Evolutionary conservation across 2,329 filamentous ascomycete species (phyloP).

Genomic region (Botrytis fragariae): DNA sequence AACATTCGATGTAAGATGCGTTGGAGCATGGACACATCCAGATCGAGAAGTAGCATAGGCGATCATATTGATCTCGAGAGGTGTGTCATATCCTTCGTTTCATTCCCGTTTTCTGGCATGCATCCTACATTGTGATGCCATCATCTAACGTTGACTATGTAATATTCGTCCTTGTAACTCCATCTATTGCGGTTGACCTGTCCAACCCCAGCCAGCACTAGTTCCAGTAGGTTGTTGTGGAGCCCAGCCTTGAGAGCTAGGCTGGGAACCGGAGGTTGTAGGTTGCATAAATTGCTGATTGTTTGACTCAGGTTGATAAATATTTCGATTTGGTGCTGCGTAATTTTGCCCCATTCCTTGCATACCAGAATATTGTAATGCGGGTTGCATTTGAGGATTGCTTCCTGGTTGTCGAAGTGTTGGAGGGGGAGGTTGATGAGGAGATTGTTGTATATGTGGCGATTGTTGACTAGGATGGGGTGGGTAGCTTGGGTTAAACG

Average conservation of each 20-base stretch:
- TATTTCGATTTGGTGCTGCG: constrained; percentile 50
- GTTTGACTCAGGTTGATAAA: constrained; percentile 62
- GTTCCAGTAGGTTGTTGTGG: constrained; percentile 35
- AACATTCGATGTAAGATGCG: background rate
- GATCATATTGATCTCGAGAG: background rate
- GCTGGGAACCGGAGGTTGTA: constrained; percentile 43
- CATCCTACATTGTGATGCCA: constrained; percentile 24
- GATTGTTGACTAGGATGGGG: constrained; percentile 20
- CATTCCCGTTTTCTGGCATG: background rate
- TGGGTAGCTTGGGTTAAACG: constrained; percentile 16
- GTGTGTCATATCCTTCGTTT: no score
- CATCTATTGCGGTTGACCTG: constrained; percentile 33
- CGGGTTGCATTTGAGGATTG: constrained; percentile 55
- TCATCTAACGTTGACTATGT: constrained; percentile 29
- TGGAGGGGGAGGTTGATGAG: constrained; percentile 54
- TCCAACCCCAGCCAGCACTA: constrained; percentile 36
- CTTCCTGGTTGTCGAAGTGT: constrained; percentile 58
- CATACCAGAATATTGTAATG: constrained; percentile 63
- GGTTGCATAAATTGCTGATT: constrained; percentile 68
- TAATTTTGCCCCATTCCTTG: constrained; percentile 59
- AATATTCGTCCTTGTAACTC: background rate
- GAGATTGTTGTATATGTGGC: constrained; percentile 60
- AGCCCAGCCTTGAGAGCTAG: constrained; percentile 37
- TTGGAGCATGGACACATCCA: background rate
- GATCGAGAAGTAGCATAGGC: background rate